Base-by-base conservation (phyloP, 257 asterid genomes). In the Solanum clarkiae region DNA sequence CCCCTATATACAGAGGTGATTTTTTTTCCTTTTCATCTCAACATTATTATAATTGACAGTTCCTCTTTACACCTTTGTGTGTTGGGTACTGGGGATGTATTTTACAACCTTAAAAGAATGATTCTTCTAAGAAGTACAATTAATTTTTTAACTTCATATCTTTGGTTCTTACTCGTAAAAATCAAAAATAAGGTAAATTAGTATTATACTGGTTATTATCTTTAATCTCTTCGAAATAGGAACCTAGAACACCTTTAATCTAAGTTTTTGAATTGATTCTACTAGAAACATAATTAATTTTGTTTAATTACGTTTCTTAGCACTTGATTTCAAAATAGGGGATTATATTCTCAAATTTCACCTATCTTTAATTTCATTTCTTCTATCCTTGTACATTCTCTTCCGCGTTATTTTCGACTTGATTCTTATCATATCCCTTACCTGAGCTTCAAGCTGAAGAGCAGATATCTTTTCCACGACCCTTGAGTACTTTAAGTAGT, bases 381-480 rank as follows among this genome's bases (percentile, higher is more conserved):
- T 65, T 65, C 20, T 14, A 66, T 15, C 47, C 4, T 66, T 32
- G 22, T 66, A 66, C 22, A 8, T 66, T 15, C 22, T 8, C 6
- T 66, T 65, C 75, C 3, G 13, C 13, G 8, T 15, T 66, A 66
- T 32, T 32, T 15, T 66, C 45, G 47, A 29, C 32, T 66, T 32
- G 4, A 66, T 66, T 66, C 22, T 66, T 66, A 66, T 66, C 75
- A 32, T 66, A 66, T 83, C 53, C 42, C 89, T 62, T 83, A 96
- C 99, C 94, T 91, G 90, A 77, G 90, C 92, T 89, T 97, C 99
- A 71, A 90, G 90, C 90, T 94, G 91, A 91, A 95, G 94, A 9
- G 92, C 94, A 79, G 91, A 88, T 86, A 94, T 94, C 90, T 88
- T 97, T 87, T 93, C 92, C 56, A 90, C 81, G 84, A 97, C 80